A percentile compares a stretch with the other conserved stretches of the same genome.
phyloP scores from a whole-genome alignment of 768 basidiomycete species.

The Pleurotus pulmonarius region DNA sequence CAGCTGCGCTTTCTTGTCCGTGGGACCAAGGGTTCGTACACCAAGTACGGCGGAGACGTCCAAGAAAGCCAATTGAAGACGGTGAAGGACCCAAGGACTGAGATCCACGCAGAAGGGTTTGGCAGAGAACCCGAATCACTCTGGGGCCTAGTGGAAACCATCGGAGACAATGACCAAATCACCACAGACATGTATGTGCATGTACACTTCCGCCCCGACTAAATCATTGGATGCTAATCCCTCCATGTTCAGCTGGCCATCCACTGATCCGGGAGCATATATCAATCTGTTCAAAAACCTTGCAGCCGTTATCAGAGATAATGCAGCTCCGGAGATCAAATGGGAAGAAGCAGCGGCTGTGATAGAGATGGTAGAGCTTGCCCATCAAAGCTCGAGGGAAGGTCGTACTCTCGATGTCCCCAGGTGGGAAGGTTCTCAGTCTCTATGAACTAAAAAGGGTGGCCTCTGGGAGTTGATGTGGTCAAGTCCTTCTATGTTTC shows the following conservation, averaged over 20 bases:
- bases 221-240: no score
- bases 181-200: slow-evolving; percentile 8
- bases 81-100: slow-evolving; percentile 41
- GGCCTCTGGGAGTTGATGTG: no score
- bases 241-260: slow-evolving; percentile 51
- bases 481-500: no score
- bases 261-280: slow-evolving; percentile 55
- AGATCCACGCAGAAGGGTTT: slow-evolving; percentile 37
- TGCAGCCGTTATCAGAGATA: slow-evolving; percentile 55
- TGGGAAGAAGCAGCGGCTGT: slow-evolving; percentile 72
- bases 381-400: slow-evolving; percentile 61
- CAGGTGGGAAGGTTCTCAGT: no score
- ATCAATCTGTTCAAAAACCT: slow-evolving; percentile 62
- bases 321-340: slow-evolving; percentile 54
- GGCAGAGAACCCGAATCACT: slow-evolving; percentile 62
- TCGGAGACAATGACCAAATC: slow-evolving; percentile 44
- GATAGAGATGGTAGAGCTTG: slow-evolving; percentile 77
- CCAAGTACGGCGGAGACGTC: slow-evolving; percentile 72
- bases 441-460: no score
- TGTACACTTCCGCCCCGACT: no score
- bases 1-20: slow-evolving; percentile 74
- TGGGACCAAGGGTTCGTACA: slow-evolving; percentile 67
- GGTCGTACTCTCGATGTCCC: slow-evolving; percentile 38
- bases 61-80: slow-evolving; percentile 76
- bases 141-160: slow-evolving; percentile 59